Base-by-base conservation (phyloP, 2,329 filamentous ascomycete genomes). In the Sphaerulina populicola region DNA sequence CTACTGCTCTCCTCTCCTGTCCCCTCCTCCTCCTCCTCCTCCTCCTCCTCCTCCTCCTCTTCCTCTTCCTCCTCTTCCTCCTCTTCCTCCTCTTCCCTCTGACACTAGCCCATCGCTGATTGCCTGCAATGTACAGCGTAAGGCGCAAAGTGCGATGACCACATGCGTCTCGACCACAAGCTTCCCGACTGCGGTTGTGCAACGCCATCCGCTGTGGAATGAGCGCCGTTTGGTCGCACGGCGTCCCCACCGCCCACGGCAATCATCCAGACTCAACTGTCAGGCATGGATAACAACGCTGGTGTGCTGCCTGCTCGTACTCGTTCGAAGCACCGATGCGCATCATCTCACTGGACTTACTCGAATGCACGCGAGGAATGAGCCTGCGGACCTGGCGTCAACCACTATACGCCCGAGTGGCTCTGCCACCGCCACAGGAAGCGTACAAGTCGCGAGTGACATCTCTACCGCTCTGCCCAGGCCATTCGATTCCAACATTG, bases 401-500 rank as follows among this genome's bases (percentile, higher is more conserved):
- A 53, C 55, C 21, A 48, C 44, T 10, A 51, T 52, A 36, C 51
- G 49, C 43, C 55, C 48, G 36, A 41, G 41, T 41, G 40, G 48
- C 42, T 55, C 57, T 47, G 50, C 53, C 23, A 53, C 59, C 31
- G 45, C 60, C 7, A 54, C 59, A 29, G 47, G 49, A 44, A 54
- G 45, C 36, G 41, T 51, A 51, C 47, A 51, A 14, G 60, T 61
- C 8, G 61, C 62, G 12, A 51, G 54, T 2, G 44, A 61, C 29
- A 58, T 57, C 11, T 38, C 51, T 29, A 51, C 51, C 10, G 49
- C 42, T n/a, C 49, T 75, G 12, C 73, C 74, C 4, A 57, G 60
- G 21, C 69, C 74, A 14, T 75, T 76, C 59, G 74, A 76, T 55
- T 70, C 72, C 21, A 72, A 68, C 38, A 60, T 77, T 15, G 72